Conservation (phyloP, 2,329 filamentous ascomycete species). For the Colletotrichum cereale region DNA sequence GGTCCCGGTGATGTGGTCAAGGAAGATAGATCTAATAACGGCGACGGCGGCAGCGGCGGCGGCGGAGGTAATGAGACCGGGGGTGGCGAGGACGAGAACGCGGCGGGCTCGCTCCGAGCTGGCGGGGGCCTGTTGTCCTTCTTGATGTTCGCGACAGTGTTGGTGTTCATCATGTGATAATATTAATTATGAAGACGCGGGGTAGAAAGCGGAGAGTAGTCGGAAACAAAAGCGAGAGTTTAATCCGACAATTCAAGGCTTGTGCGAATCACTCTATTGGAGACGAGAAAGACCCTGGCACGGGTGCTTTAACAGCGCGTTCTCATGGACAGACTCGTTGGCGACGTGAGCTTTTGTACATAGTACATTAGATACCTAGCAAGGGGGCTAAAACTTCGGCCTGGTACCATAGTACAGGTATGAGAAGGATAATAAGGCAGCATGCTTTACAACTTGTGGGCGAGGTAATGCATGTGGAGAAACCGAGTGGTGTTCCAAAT, state of each 20-base stretch:
- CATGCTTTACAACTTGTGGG: background rate
- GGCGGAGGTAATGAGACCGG: background rate
- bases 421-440: accelerated
- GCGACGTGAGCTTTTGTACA: too few relatives aligned
- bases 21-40: background rate
- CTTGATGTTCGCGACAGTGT: background rate
- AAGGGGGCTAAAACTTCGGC: too few relatives aligned
- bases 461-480: background rate
- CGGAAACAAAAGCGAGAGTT: background rate
- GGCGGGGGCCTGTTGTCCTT: conserved; percentile 7
- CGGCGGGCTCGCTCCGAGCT: conserved; percentile 9
- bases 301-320: too few relatives aligned
- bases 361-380: too few relatives aligned
- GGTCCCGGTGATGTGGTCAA: conserved; percentile 35
- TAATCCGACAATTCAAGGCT: too few relatives aligned
- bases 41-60: background rate
- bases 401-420: background rate
- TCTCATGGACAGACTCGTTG: too few relatives aligned
- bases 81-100: conserved; percentile 21
- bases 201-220: accelerated
- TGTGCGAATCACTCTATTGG: too few relatives aligned
- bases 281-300: too few relatives aligned
- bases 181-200: background rate
- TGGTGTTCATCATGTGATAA: background rate
- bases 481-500: too few relatives aligned